Evolutionary conservation across 148 eudicot genomes (phyloP), one percentile per base, ranked within the genome.

Genomic region (Heliamphora exappendiculata): DNA sequence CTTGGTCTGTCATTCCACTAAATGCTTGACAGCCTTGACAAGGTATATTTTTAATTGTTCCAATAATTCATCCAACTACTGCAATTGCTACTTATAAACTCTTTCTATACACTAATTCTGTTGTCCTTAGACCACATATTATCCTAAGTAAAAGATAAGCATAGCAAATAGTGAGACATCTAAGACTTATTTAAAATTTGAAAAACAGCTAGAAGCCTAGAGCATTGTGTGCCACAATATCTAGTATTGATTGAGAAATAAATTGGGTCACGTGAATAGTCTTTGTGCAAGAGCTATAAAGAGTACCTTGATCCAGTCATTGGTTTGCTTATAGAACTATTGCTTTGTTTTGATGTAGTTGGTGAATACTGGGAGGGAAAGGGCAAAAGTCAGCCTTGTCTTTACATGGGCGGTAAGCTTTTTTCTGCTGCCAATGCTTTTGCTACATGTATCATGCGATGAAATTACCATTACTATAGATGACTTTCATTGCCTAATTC

Each of bases 391-490:
- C 84, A 91, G 93, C 91, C 97, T 95, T 82, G 88, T 86, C 67
- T 87, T 95, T 74, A 91, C 97, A 11, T 95, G 99, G 99, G 97
- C 96, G 87, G 99, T 95, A 87, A 92, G 97, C 69, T 73, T 71
- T 29, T 79, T 72, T 62, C 80, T 31, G 62, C 19, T 28, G 66
- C 6, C 19, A 31, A 29, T 60, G 66, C 37, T 60, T 29, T 60
- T 29, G 31, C 2, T 51, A 71, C 60, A 53, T 50, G n/a, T n/a
- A n/a, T 71, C 7, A 33, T 10, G 29, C 42, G 14, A 51, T 55
- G 49, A 51, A 54, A 22, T 59, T 39, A 24, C 42, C 67, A 45
- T 53, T 41, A 49, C n/a, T 66, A 29, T 60, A 57, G 57, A 75
- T 65, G 65, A 20, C 70, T 73, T 37, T 16, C 7, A 26, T 24